phyloP scores from a whole-genome alignment of 2,329 filamentous ascomycete genomes.

The Cladobotryum mycophilum region DNA sequence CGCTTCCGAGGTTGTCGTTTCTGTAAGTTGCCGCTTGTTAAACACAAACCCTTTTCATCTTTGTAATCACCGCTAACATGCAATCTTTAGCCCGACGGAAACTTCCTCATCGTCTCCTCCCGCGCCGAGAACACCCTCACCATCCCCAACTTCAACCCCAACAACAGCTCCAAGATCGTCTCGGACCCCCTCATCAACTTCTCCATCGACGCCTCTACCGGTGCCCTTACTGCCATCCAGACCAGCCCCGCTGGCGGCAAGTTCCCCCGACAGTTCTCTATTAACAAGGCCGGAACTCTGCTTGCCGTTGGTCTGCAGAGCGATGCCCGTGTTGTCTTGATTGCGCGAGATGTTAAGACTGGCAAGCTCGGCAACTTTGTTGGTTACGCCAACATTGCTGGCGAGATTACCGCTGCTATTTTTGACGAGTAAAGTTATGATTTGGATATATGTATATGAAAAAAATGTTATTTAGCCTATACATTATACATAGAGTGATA shows the following conservation, averaged over 20 bases:
- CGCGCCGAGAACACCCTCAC: slow-evolving; percentile 54
- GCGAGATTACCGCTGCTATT: slow-evolving; percentile 40
- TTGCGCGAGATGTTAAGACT: slow-evolving; percentile 51
- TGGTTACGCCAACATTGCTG: slow-evolving; percentile 36
- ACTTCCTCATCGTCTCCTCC: slow-evolving; percentile 61
- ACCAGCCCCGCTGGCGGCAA: slow-evolving; percentile 57
- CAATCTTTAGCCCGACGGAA: slow-evolving; percentile 47
- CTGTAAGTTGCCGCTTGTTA: slow-evolving; percentile 37
- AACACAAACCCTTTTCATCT: background rate
- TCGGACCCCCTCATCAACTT: slow-evolving; percentile 63
- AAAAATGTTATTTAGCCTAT: background rate
- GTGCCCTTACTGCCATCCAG: slow-evolving; percentile 49
- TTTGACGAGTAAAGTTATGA: slow-evolving; percentile 35
- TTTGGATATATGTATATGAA: background rate
- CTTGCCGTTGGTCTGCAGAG: slow-evolving; percentile 61
- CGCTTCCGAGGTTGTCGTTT: slow-evolving; percentile 52
- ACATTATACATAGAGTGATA: no score
- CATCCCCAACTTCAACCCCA: slow-evolving; percentile 38
- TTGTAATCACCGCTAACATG: background rate
- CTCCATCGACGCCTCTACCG: slow-evolving; percentile 46
- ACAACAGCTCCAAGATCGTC: slow-evolving; percentile 37
- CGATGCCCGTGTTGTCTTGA: slow-evolving; percentile 54
- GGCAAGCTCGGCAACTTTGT: slow-evolving; percentile 49
- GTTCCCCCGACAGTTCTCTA: slow-evolving; percentile 60
- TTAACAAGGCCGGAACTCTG: slow-evolving; percentile 58